These are phyloP conservation scores for Zalerion maritima DNA, from an alignment of 495 filamentous ascomycete species.

Conservation along the genomic window DNA sequence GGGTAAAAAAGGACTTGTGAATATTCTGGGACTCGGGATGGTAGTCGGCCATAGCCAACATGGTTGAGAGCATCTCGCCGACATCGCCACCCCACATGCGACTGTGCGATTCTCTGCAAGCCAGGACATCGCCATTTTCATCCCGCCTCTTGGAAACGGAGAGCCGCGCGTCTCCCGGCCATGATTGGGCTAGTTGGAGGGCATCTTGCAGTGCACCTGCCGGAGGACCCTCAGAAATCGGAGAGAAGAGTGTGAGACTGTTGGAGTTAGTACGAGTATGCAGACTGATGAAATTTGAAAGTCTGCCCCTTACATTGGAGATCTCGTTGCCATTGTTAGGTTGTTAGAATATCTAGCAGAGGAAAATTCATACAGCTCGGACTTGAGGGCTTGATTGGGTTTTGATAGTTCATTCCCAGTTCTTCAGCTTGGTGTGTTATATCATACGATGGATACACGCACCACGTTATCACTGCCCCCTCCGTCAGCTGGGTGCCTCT, in stretches of 20 bases:
- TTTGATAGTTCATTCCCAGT: too few relatives aligned
- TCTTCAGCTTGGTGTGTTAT: too few relatives aligned
- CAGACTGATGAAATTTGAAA: not conserved
- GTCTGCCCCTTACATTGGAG: not conserved
- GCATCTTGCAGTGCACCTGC: not conserved
- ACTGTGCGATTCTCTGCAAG: not conserved
- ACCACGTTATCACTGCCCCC: too few relatives aligned
- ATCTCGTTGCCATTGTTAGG: not conserved
- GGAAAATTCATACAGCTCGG: slow-evolving; percentile 1
- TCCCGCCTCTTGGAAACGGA: too few relatives aligned
- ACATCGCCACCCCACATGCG: slow-evolving; percentile 7
- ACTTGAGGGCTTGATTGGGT: not conserved
- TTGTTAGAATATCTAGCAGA: slow-evolving; percentile 2
- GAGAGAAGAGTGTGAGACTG: not conserved
- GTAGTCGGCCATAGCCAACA: slow-evolving; percentile 8
- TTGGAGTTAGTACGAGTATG: not conserved
- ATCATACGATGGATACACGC: too few relatives aligned
- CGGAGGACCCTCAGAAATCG: not conserved
- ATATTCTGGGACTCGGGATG: slow-evolving; percentile 3
- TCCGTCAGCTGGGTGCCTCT: too few relatives aligned
- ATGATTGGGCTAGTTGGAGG: not conserved
- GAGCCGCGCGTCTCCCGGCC: not conserved
- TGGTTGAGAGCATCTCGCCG: slow-evolving; percentile 7
- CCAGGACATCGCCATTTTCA: not conserved
- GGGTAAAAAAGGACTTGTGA: slow-evolving; percentile 8